A percentile compares a stretch with the other conserved stretches of the same genome.
Conservation (phyloP, 2,329 filamentous ascomycete species). For the Dendryphion nanum region DNA sequence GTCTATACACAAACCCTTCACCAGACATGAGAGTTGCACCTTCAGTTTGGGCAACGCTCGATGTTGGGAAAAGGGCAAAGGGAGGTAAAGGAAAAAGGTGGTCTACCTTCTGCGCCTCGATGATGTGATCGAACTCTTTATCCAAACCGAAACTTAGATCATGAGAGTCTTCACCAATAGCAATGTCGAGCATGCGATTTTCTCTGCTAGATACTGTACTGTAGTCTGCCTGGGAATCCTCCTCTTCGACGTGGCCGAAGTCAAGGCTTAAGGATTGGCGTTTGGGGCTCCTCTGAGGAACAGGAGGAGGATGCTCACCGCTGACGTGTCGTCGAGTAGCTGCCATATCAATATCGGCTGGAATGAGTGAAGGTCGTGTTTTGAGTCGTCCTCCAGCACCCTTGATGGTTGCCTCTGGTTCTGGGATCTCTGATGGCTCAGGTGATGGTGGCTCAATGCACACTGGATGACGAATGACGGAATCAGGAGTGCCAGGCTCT, state of each 20-base stretch:
- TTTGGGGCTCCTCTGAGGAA: constrained; percentile 38
- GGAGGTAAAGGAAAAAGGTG: constrained; percentile 41
- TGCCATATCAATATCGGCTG: constrained; percentile 82
- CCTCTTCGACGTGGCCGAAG: constrained; percentile 32
- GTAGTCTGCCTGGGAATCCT: constrained; percentile 25
- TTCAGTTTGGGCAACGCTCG: constrained; percentile 16
- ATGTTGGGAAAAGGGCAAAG: constrained; percentile 30
- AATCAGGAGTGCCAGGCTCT: constrained; percentile 76
- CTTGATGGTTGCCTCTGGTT: constrained; percentile 83
- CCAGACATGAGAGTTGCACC: constrained; percentile 24
- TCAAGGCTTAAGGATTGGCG: constrained; percentile 37
- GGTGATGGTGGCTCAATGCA: constrained; percentile 43
- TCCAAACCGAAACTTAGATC: constrained; percentile 85
- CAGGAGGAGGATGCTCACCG: constrained; percentile 58
- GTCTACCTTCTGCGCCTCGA: constrained; percentile 94
- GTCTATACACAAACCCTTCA: constrained; percentile 27
- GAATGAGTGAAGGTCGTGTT: constrained; percentile 83
- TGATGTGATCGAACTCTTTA: constrained; percentile 90
- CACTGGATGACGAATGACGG: constrained; percentile 79
- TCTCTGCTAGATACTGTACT: constrained; percentile 25
- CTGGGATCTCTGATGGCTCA: constrained; percentile 59
- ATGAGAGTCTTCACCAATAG: constrained; percentile 65
- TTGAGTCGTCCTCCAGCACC: constrained; percentile 83
- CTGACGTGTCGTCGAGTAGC: constrained; percentile 83
- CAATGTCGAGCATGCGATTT: constrained; percentile 68